A percentile compares a stretch with the other conserved stretches of the same genome.
Evolutionary conservation across 176 grass and related monocot species (phyloP).

Genomic region (Bothriochloa decipiens): DNA sequence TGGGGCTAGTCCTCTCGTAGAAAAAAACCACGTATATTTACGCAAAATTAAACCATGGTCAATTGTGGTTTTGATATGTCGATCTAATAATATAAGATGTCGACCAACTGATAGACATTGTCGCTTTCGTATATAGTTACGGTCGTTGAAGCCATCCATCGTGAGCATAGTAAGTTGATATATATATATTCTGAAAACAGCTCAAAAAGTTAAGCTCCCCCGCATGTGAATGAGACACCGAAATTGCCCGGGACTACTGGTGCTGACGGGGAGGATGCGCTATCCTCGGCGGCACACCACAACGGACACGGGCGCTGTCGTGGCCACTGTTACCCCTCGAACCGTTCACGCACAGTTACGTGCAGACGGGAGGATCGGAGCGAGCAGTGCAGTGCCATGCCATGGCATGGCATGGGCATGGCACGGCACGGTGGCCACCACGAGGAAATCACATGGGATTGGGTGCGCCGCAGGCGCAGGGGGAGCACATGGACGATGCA

Average conservation of each 20-base stretch:
- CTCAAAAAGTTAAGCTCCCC: background rate
- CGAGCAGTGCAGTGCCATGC: background rate
- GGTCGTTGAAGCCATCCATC: background rate
- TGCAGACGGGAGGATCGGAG: no score
- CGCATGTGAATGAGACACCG: background rate
- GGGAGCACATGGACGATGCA: background rate
- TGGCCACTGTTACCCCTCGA: background rate
- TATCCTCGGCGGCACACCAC: background rate
- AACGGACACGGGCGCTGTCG: background rate
- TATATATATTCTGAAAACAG: background rate
- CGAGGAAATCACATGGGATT: constrained; percentile 36
- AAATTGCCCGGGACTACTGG: background rate
- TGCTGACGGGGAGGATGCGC: background rate
- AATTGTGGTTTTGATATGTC: no score
- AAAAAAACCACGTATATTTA: no score
- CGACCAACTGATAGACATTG: background rate
- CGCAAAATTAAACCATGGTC: no score
- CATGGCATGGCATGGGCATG: background rate
- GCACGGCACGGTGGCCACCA: constrained; percentile 27
- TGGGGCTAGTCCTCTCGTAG: no score
- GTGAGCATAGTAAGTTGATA: background rate
- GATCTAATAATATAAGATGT: background rate
- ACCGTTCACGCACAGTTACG: background rate
- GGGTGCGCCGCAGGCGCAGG: background rate
- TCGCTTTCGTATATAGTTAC: background rate